Evolutionary conservation across 2,329 filamentous ascomycete genomes (phyloP).

Genomic region (Macrophomina phaseolina): DNA sequence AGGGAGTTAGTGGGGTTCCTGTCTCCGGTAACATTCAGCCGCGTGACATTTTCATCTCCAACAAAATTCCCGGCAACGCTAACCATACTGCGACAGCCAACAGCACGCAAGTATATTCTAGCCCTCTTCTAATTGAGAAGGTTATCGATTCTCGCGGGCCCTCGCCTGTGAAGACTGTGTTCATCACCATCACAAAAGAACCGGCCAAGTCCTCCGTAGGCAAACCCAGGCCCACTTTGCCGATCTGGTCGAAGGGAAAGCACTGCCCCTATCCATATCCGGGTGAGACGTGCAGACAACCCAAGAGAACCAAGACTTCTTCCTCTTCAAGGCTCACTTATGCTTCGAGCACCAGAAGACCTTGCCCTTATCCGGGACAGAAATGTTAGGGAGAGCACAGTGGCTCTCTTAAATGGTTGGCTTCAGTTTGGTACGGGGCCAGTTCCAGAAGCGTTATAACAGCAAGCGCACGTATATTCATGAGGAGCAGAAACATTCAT

Average conservation of each 20-base stretch:
- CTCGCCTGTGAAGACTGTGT: slow-evolving; percentile 5
- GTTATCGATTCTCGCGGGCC: not conserved
- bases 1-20: not conserved
- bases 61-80: not conserved
- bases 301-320: not conserved
- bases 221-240: not conserved
- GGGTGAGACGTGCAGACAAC: slow-evolving; percentile 1
- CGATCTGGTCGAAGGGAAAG: slow-evolving; percentile 14
- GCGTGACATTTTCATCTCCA: not conserved
- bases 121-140: not conserved
- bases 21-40: not conserved
- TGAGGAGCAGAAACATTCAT: too few species aligned
- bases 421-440: not conserved
- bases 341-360: not conserved
- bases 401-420: too few species aligned
- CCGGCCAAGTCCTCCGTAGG: not conserved
- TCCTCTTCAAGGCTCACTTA: not conserved
- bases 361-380: slow-evolving; percentile 8
- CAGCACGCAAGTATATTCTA: not conserved
- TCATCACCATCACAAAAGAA: slow-evolving; percentile 8
- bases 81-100: not conserved
- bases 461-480: too few species aligned
- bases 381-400: not conserved
- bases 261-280: slow-evolving; percentile 22
- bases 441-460: too few species aligned